These are phyloP conservation scores for Apophysomyces ossiformis DNA, from an alignment of 371 early-diverging fungal genomes.

Conservation along the genomic window DNA sequence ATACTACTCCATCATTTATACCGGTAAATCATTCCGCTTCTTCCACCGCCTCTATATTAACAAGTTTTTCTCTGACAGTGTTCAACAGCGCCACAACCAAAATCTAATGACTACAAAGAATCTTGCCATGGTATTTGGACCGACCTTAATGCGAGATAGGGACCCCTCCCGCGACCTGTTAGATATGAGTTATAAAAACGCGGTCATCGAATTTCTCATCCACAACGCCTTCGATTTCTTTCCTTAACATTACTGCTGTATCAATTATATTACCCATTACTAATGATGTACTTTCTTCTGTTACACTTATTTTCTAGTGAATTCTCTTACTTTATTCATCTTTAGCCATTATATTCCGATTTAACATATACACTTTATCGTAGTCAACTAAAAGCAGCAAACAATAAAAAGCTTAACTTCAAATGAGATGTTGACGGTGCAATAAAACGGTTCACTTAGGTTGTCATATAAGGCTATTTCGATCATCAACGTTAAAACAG, in stretches of 20 bases:
- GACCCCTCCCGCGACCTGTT: constrained; percentile 63
- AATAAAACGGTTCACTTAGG: background rate
- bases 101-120: constrained; percentile 83
- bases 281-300: constrained; percentile 3
- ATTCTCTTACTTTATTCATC: background rate
- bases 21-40: constrained; percentile 28
- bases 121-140: constrained; percentile 85
- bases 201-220: constrained; percentile 64
- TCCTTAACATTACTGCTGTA: constrained; percentile 5
- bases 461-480: too few relatives aligned
- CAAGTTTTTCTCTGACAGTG: constrained; percentile 23
- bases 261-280: background rate
- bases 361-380: too few relatives aligned
- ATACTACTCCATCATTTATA: constrained; percentile 68
- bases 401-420: background rate
- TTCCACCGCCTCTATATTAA: background rate
- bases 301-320: background rate
- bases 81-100: constrained; percentile 44
- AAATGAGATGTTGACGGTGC: background rate
- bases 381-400: too few relatives aligned
- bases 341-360: background rate
- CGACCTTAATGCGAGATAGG: constrained; percentile 69
- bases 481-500: too few relatives aligned
- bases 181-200: constrained; percentile 70
- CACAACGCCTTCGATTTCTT: constrained; percentile 47